Evolutionary conservation across 169 alveolate genomes (phyloP), one percentile per base, ranked within the genome.

Genomic region (Cryptosporidium bovis): DNA sequence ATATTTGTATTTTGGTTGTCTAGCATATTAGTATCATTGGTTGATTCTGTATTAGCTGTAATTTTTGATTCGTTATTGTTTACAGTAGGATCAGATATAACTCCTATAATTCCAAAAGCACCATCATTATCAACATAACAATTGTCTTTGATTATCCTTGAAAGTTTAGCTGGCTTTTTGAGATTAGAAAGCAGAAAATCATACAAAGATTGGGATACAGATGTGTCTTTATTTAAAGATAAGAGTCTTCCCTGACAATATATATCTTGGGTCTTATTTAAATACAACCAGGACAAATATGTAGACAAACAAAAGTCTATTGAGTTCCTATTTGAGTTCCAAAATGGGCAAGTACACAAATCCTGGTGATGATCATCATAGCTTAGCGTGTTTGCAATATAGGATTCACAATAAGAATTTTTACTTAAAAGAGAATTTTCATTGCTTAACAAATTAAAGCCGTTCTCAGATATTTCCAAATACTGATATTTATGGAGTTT

Each of bases 281-380:
- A 90, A 58, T 95, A 92, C 18, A 94, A 84, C 98, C 98, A 95
- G 66, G 90, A 92, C 82, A 95, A 85, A 90, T 95, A 95, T 6
- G 96, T 94, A 44, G 97, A 93, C 48, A 95, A 68, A 68, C 96
- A 94, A 87, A 94, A 95, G 83, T 95, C 98, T 34, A 93, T 94
- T 20, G 97, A 90, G 71, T 91, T 90, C 53, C 93, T 89, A 18
- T 95, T 92, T 4, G 90, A 71, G 60, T 89, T 93, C 97, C 97
- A 95, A 44, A 95, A 90, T 5, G 98, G 98, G 83, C 93, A 94
- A 6, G 91, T 89, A 8, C 10, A 3, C 10, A 8, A 8, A 8
- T 6, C 48, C 48, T 40, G 48, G 13, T 3, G 10, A 40, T 55
- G 1, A 55, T 55, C 64, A 40, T 40, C 48, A 40, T 6, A 40